A percentile compares a stretch with the other conserved stretches of the same genome.
Evolutionary conservation across 2,329 filamentous ascomycete genomes (phyloP).

Genomic region (Sphaerulina vaccinii): DNA sequence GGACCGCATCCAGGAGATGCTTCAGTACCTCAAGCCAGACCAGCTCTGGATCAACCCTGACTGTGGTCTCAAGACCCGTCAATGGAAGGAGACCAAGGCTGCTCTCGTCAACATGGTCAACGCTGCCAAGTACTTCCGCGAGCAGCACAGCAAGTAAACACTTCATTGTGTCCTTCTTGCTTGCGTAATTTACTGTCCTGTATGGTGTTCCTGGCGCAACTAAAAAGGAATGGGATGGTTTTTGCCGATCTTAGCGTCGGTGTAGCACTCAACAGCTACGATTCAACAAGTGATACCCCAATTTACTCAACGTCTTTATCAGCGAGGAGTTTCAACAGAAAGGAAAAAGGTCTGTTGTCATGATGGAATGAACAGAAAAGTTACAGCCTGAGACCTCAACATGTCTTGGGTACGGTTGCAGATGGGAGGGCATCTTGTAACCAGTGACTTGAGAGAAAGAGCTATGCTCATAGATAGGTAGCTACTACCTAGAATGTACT

Average conservation of each 20-base stretch:
- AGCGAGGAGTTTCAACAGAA: conserved; percentile 36
- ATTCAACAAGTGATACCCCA: conserved; percentile 36
- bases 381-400: conserved; percentile 32
- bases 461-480: conserved; percentile 16
- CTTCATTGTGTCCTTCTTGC: not conserved
- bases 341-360: conserved; percentile 23
- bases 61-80: conserved; percentile 97
- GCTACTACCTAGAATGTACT: conserved; percentile 16
- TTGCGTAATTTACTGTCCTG: conserved; percentile 12
- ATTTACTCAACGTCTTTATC: conserved; percentile 32
- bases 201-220: conserved; percentile 12
- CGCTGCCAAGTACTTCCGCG: conserved; percentile 93
- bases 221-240: conserved; percentile 19
- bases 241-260: conserved; percentile 13
- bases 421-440: conserved; percentile 18
- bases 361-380: conserved; percentile 26
- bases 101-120: conserved; percentile 96
- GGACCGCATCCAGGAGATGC: conserved; percentile 97
- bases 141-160: conserved; percentile 47
- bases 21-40: conserved; percentile 90
- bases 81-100: conserved; percentile 98
- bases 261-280: conserved; percentile 23
- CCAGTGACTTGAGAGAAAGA: conserved; percentile 10
- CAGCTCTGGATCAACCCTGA: conserved; percentile 99
- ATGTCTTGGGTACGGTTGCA: conserved; percentile 22